A percentile compares a stretch with the other conserved stretches of the same genome.
Evolutionary conservation across 345 rosid species (phyloP).

Genomic region (Pistacia vera): DNA sequence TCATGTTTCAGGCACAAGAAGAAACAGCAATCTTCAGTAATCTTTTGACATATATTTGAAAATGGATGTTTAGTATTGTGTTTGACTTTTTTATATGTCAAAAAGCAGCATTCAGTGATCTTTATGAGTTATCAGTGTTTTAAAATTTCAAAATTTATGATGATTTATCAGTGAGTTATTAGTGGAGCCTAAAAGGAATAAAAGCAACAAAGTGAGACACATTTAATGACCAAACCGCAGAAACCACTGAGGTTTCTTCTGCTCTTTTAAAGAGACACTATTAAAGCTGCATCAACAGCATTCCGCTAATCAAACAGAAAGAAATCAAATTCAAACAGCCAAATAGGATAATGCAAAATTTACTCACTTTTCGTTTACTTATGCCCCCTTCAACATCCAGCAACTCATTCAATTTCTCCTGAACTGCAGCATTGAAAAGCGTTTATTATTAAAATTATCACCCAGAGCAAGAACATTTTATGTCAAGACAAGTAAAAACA

Average conservation of each 20-base stretch:
- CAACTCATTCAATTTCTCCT: conserved; percentile 93
- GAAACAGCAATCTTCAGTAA: neutral
- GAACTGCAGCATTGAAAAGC: conserved; percentile 58
- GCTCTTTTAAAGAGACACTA: too few species aligned
- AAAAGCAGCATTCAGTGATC: too few species aligned
- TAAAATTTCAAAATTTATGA: too few species aligned
- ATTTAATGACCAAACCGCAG: neutral
- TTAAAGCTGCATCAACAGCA: neutral
- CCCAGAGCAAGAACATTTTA: neutral
- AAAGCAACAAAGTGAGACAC: conserved; percentile 14
- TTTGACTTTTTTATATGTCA: too few species aligned
- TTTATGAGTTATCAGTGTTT: too few species aligned
- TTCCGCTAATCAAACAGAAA: neutral
- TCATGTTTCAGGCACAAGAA: conserved; percentile 6
- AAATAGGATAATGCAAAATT: conserved; percentile 10
- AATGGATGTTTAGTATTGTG: too few species aligned
- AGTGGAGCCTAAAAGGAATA: neutral
- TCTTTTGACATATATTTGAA: neutral
- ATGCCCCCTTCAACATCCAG: conserved; percentile 94
- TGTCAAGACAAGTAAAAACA: neutral
- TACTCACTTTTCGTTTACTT: conserved; percentile 83
- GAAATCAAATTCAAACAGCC: neutral
- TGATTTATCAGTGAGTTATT: too few species aligned
- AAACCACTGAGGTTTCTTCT: conserved; percentile 4
- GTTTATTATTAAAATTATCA: conserved; percentile 7